Base-by-base conservation (phyloP, 129 eudicot species). In the Flaveria ramosissima region DNA sequence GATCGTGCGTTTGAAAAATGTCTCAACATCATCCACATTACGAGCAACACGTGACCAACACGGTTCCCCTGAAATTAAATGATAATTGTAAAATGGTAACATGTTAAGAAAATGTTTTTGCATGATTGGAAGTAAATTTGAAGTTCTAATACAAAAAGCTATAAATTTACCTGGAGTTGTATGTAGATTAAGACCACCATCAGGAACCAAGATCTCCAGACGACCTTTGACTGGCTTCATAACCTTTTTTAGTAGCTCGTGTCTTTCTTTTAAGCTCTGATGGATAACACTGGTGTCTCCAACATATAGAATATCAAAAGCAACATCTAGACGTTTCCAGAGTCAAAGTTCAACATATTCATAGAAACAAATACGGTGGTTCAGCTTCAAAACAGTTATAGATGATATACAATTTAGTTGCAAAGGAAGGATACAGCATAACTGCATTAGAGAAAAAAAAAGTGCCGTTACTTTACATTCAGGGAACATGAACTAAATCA, bases 221-320 rank as follows among this genome's bases (percentile, higher is more conserved):
- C 89, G 89, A 47, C 97, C 97, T 77, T 88, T 82, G 60, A 89
- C 55, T 46, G 98, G 93, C 83, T 83, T 94, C 84, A 94, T 93
- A 81, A 86, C 91, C 83, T 87, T 86, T 77, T 74, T 81, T 12
- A 94, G 85, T 45, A 89, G 85, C 63, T 91, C 88, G 21, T 91
- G 98, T 41, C 98, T 70, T 80, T 94, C 98, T 78, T 87, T 94
- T 92, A 94, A 73, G 70, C 82, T 94, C 76, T 91, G 98, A 81
- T 94, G 98, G 56, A 94, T 94, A 42, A 94, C 98, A 91, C 97
- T 90, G 2, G 97, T 94, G 77, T 94, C 98, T 81, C 98, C 98
- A 75, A 72, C 96, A 77, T 94, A 94, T 4, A 94, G 89, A 41
- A 94, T 84, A 83, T 94, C 98, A 82, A 94, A 94, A 19, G 96